Evolutionary conservation across 1,284 basidiomycete species (phyloP).

Genomic region (Ceratobasidium sp.): DNA sequence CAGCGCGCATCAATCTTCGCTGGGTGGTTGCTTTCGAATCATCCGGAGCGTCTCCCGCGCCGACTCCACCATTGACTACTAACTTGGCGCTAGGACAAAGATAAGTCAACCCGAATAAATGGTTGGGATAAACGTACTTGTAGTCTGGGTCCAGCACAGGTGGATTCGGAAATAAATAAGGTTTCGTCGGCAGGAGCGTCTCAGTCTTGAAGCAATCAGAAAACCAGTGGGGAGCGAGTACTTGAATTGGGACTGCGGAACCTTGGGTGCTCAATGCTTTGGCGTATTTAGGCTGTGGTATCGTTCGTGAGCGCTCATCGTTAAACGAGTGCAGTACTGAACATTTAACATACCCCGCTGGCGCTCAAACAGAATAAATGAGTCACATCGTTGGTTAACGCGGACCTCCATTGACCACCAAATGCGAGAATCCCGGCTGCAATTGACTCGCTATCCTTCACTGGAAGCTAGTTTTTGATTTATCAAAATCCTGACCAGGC

Average conservation of each 20-base stretch:
- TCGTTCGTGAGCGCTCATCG: neutral
- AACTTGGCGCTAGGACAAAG: constrained; percentile 15
- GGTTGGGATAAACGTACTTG: constrained; percentile 4
- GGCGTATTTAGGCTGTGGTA: constrained; percentile 67
- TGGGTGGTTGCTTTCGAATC: constrained; percentile 35
- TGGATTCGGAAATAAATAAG: constrained; percentile 78
- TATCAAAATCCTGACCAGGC: constrained; percentile 28
- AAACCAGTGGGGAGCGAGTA: constrained; percentile 86
- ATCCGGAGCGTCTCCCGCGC: constrained; percentile 7
- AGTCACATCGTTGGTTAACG: constrained; percentile 85
- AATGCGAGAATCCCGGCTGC: constrained; percentile 77
- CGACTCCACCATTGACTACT: constrained; percentile 12
- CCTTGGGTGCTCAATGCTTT: constrained; percentile 72
- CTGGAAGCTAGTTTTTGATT: constrained; percentile 62
- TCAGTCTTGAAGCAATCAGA: constrained; percentile 81
- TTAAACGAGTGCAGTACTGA: neutral
- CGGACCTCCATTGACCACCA: constrained; percentile 85
- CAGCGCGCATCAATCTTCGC: constrained; percentile 13
- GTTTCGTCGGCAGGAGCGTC: constrained; percentile 64
- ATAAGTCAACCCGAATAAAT: neutral
- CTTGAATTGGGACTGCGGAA: constrained; percentile 65
- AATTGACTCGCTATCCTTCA: constrained; percentile 78
- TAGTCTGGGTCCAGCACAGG: constrained; percentile 50
- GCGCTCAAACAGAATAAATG: constrained; percentile 78
- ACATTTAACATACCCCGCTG: constrained; percentile 50